Evolutionary conservation across 2,329 filamentous ascomycete genomes (phyloP).

Genomic region (Pseudocercospora pini-densiflorae): DNA sequence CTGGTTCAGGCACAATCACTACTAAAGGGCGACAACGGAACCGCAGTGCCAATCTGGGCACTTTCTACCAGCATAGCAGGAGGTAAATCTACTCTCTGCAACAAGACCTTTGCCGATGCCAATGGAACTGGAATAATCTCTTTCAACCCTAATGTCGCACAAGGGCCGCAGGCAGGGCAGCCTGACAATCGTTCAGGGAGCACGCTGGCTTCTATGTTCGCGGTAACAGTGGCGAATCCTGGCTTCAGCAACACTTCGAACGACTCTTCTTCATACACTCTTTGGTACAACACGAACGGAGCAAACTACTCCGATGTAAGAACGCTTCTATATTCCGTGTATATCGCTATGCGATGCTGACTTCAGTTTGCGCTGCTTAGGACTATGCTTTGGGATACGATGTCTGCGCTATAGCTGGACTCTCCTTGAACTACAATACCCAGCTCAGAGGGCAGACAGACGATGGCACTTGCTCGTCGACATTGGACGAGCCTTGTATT

Average conservation of each 20-base stretch:
- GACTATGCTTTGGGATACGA: slow-evolving; percentile 18
- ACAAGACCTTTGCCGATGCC: slow-evolving; percentile 19
- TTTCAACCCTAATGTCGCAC: slow-evolving; percentile 18
- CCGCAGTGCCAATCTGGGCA: slow-evolving; percentile 11
- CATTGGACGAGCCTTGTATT: slow-evolving; percentile 16
- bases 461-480: slow-evolving; percentile 18
- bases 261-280: slow-evolving; percentile 9
- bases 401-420: slow-evolving; percentile 19
- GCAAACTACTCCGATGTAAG: slow-evolving; percentile 17
- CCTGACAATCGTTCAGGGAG: slow-evolving; percentile 13
- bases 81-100: slow-evolving; percentile 16
- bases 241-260: slow-evolving; percentile 8
- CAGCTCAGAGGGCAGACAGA: slow-evolving; percentile 18
- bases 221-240: neutral
- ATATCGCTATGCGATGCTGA: neutral
- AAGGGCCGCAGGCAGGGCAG: slow-evolving; percentile 16
- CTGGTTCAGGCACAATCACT: neutral
- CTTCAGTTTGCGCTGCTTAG: neutral
- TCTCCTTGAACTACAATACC: slow-evolving; percentile 19
- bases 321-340: neutral
- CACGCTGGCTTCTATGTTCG: neutral
- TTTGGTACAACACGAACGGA: slow-evolving; percentile 23
- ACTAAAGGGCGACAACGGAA: neutral
- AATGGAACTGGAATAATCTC: slow-evolving; percentile 19
- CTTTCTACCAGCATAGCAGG: neutral